A percentile compares a stretch with the other conserved stretches of the same genome.
Evolutionary conservation across 805 yeast species (phyloP).

Genomic region (Grigorovia jiainica): DNA sequence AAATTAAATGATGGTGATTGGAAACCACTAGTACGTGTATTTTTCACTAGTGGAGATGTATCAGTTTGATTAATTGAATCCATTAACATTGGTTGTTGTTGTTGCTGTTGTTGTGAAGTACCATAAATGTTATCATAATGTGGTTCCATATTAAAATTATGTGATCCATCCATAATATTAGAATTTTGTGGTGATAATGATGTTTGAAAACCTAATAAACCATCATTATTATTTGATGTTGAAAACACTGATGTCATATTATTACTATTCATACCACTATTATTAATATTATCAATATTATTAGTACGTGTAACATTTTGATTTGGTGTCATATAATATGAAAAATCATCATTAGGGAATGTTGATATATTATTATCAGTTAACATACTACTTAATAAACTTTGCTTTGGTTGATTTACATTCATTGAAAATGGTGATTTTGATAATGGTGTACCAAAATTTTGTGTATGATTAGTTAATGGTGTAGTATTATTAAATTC

Average conservation of each 20-base stretch:
- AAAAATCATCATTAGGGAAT: conserved; percentile 2
- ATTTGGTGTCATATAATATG: conserved; percentile 3
- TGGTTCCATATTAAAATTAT: conserved; percentile 1
- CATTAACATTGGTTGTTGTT: background rate
- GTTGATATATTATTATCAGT: conserved; percentile 8
- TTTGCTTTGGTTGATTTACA: conserved; percentile 10
- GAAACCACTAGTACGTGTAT: conserved; percentile 8
- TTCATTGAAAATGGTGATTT: conserved; percentile 2
- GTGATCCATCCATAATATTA: conserved; percentile 2
- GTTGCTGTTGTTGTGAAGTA: background rate
- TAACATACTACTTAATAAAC: conserved; percentile 12
- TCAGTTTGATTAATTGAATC: background rate
- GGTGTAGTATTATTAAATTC: background rate
- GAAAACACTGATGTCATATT: conserved; percentile 2
- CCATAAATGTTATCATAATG: background rate
- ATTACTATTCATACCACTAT: background rate
- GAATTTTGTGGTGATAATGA: conserved; percentile 8
- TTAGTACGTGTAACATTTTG: background rate
- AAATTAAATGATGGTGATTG: conserved; percentile 20
- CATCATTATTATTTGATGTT: background rate
- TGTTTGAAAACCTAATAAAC: background rate
- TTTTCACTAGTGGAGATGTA: background rate
- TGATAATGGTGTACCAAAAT: conserved; percentile 4
- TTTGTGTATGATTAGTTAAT: background rate
- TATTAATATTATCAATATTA: background rate